phyloP scores from a whole-genome alignment of 208 protist genomes.

The Lotmaria passim region DNA sequence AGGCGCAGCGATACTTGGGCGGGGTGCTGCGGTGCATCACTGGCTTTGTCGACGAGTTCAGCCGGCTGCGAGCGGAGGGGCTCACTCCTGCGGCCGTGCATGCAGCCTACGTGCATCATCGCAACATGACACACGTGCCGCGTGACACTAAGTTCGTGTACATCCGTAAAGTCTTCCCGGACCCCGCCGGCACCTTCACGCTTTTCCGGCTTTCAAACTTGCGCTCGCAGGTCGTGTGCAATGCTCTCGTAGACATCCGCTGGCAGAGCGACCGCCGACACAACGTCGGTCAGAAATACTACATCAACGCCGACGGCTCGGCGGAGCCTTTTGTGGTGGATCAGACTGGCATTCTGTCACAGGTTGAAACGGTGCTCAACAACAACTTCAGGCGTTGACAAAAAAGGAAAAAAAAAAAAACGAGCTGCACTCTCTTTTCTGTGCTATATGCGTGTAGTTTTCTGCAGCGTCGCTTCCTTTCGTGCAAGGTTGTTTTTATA shows the following conservation, averaged over 20 bases:
- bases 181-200: conserved; percentile 76
- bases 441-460: too few species aligned
- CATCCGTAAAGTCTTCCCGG: conserved; percentile 86
- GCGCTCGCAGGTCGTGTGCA: conserved; percentile 87
- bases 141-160: conserved; percentile 90
- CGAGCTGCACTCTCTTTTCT: too few species aligned
- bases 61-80: conserved; percentile 64
- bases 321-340: conserved; percentile 86
- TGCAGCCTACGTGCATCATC: conserved; percentile 83
- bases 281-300: conserved; percentile 90
- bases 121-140: conserved; percentile 63
- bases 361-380: conserved; percentile 80
- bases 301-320: conserved; percentile 79
- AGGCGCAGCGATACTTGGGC: conserved; percentile 77
- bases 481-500: too few species aligned
- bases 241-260: conserved; percentile 85
- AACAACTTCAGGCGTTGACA: conserved; percentile 74
- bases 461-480: too few species aligned
- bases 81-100: conserved; percentile 78
- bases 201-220: conserved; percentile 89
- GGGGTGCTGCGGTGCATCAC: conserved; percentile 78
- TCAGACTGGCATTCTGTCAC: conserved; percentile 75
- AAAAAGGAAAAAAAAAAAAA: too few species aligned
- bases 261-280: conserved; percentile 89
- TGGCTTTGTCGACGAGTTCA: conserved; percentile 74